Conservation (phyloP, 176 grass and related monocot genomes). For the Miscanthus lutarioriparius region DNA sequence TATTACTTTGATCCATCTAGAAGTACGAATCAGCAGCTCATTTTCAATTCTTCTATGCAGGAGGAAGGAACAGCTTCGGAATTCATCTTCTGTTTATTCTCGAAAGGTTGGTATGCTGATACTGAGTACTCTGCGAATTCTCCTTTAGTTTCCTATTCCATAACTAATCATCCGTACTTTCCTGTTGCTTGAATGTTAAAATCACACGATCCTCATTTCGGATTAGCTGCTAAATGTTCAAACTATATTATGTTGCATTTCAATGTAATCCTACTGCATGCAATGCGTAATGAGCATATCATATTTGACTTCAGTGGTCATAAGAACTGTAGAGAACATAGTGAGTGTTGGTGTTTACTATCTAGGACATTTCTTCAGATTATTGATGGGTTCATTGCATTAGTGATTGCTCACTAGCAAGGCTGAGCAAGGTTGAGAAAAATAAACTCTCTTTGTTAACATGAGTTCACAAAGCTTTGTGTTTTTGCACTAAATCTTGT, state of each 20-base stretch:
- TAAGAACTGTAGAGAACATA: background rate
- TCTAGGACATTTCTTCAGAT: background rate
- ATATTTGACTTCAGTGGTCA: background rate
- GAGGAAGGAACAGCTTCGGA: slow-evolving; percentile 34
- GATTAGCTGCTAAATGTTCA: background rate
- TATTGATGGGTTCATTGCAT: background rate
- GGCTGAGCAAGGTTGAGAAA: background rate
- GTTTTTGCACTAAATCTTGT: background rate
- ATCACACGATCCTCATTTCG: background rate
- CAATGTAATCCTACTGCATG: slow-evolving; percentile 4
- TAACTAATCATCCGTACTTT: background rate
- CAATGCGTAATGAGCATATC: background rate
- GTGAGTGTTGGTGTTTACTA: background rate
- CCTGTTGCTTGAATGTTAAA: slow-evolving; percentile 7
- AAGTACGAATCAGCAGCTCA: background rate
- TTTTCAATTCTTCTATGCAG: slow-evolving; percentile 45
- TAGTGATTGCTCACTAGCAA: background rate
- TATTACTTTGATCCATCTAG: background rate
- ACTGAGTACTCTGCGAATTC: background rate
- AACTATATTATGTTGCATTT: background rate
- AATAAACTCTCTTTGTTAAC: background rate
- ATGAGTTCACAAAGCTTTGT: background rate
- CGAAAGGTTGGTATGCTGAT: slow-evolving; percentile 47
- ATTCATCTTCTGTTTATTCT: slow-evolving; percentile 19
- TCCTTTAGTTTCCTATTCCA: background rate